Evolutionary conservation across 2,329 filamentous ascomycete species (phyloP), one percentile per base, ranked within the genome.

Genomic region (Aspergillus flavus): DNA sequence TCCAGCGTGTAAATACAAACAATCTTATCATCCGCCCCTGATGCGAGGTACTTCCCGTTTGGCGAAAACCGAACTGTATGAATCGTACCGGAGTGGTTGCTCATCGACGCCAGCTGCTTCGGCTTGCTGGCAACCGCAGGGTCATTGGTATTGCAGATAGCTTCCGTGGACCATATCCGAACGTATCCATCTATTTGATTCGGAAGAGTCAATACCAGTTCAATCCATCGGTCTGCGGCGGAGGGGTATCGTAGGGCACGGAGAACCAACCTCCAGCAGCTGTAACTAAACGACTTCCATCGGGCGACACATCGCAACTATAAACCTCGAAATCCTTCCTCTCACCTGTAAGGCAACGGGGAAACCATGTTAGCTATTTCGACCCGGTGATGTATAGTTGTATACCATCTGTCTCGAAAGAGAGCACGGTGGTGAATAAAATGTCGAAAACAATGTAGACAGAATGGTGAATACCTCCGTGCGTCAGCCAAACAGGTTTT

Each of bases 271-370:
- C 91, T 86, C 95, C 94, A 72, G 94, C 95, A 66, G 94, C 95
- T 23, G 95, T 98, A 56, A 94, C 95, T 62, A 99, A 86, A 68
- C 95, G 89, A 75, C 89, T 90, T 69, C 94, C 95, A 81, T 99
- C 95, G 16, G 95, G 92, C 32, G 95, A 99, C 68, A 99, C 89
- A 84, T 98, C 92, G 79, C 94, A 98, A 81, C 93, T 97, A 83
- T 98, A 99, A 69, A 98, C 94, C 81, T 99, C 95, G 76, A 96
- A 96, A 77, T 98, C 94, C 77, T 97, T 98, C 78, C 96, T 92
- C 83, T 99, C 95, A 77, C 94, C 91, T 92, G 72, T 63, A 67
- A 21, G 39, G 61, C 26, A 63, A 48, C 36, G 43, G 32, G 26
- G 36, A 19, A 55, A 6, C 14, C 3, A 2, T 2, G 60, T 74